A percentile compares a stretch with the other conserved stretches of the same genome.
Evolutionary conservation across 1,284 basidiomycete genomes (phyloP).

Genomic region (Puccinia novopanici): DNA sequence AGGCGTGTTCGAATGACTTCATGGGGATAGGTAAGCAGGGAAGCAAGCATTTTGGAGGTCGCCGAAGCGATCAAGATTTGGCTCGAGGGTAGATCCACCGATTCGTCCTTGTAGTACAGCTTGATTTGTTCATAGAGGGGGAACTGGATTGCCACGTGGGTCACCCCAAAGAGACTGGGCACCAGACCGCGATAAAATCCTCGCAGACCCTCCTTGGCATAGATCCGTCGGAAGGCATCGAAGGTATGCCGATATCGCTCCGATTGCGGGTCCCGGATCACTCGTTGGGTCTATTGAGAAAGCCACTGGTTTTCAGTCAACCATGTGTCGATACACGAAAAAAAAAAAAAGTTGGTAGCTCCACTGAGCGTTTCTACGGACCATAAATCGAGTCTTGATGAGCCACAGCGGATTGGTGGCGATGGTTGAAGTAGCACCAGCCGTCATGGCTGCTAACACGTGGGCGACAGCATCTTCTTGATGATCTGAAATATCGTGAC

Average conservation of each 20-base stretch:
- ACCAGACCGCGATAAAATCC: conserved; percentile 90
- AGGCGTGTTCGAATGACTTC: conserved; percentile 89
- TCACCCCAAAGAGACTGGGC: conserved; percentile 82
- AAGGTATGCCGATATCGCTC: conserved; percentile 78
- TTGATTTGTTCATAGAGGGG: conserved; percentile 93
- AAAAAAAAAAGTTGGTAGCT: neutral
- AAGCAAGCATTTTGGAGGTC: conserved; percentile 87
- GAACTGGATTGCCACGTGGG: conserved; percentile 91
- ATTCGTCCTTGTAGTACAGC: conserved; percentile 63
- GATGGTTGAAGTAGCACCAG: conserved; percentile 83
- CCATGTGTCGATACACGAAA: too few species aligned
- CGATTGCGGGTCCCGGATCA: conserved; percentile 72
- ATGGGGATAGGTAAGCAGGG: conserved; percentile 89
- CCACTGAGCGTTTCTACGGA: conserved; percentile 61
- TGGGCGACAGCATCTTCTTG: conserved; percentile 64
- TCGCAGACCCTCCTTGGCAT: conserved; percentile 74
- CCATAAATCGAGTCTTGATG: conserved; percentile 96
- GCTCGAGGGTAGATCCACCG: conserved; percentile 66
- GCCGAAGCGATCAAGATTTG: conserved; percentile 83
- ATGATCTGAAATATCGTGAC: conserved; percentile 3
- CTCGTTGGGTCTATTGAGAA: conserved; percentile 58
- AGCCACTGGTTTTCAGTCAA: neutral
- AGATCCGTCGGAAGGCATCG: conserved; percentile 82
- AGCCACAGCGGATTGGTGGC: conserved; percentile 94
- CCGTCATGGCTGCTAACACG: conserved; percentile 86